Percentiles rank a stretch among this genome's conserved stretches.
Evolutionary conservation across 495 filamentous ascomycete genomes (phyloP).

Genomic region (Aspergillus bertholletiae): DNA sequence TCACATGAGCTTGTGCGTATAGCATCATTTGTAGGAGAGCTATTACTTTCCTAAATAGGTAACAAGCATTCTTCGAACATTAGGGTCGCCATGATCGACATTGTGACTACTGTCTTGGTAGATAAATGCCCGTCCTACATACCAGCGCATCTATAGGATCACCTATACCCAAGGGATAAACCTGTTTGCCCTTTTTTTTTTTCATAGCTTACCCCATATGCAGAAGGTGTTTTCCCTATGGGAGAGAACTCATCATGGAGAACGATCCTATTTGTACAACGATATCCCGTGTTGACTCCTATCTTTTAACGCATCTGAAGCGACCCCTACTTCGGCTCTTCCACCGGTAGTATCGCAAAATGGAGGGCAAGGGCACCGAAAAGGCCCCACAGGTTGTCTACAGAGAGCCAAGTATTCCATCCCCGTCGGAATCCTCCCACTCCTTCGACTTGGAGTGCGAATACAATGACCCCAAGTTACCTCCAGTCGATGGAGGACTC

Average conservation of each 20-base stretch:
- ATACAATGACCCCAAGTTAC: slow-evolving; percentile 14
- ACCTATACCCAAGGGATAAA: neutral
- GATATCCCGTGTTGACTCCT: neutral
- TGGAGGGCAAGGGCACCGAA: neutral
- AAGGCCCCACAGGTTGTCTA: neutral
- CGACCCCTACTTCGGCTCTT: neutral
- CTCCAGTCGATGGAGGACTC: slow-evolving; percentile 56
- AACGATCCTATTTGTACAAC: neutral
- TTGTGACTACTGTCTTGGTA: neutral
- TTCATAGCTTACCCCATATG: neutral
- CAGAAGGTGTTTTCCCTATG: neutral
- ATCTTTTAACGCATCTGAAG: neutral
- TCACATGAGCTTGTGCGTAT: neutral
- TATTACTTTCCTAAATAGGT: neutral
- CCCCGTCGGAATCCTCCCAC: neutral
- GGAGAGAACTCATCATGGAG: neutral
- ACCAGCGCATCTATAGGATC: neutral
- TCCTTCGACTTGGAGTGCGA: neutral
- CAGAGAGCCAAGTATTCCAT: neutral
- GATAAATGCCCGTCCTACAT: neutral
- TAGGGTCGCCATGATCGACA: neutral
- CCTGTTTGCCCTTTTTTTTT: neutral
- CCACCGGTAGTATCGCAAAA: neutral
- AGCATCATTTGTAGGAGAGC: neutral
- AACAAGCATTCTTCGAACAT: neutral